These are phyloP conservation scores for Acephala macrosclerotiorum DNA, from an alignment of 2,329 filamentous ascomycete genomes.

Conservation along the genomic window DNA sequence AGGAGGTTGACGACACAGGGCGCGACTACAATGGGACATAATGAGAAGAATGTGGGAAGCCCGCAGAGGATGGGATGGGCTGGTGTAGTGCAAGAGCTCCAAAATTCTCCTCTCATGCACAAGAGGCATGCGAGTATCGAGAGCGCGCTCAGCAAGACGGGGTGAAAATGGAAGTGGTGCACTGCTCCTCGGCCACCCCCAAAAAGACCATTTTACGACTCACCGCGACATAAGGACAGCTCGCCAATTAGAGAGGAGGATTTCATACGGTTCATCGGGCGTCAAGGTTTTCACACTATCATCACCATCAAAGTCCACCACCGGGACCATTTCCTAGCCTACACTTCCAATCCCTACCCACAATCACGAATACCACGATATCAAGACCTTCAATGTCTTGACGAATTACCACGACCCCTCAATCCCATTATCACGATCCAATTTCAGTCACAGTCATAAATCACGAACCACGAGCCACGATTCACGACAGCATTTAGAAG, in stretches of 20 bases:
- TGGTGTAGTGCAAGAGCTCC: constrained; percentile 68
- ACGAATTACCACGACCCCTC: neutral
- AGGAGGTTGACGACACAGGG: constrained; percentile 59
- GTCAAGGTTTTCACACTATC: neutral
- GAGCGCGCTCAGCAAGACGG: neutral
- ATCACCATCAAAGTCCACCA: neutral
- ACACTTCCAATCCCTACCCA: neutral
- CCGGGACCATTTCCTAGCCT: neutral
- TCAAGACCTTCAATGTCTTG: neutral
- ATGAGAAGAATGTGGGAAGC: constrained; percentile 54
- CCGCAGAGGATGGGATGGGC: constrained; percentile 65
- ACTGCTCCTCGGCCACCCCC: neutral
- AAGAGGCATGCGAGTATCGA: constrained; percentile 57
- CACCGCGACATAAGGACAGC: neutral
- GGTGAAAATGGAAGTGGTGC: neutral
- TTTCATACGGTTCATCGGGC: neutral
- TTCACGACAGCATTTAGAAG: constrained; percentile 9
- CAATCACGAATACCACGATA: neutral
- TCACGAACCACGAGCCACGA: constrained; percentile 6
- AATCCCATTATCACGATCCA: no score
- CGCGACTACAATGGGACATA: constrained; percentile 54
- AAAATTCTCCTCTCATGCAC: constrained; percentile 66
- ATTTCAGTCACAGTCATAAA: neutral
- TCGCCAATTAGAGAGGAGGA: constrained; percentile 4
- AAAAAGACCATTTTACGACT: neutral